phyloP scores from a whole-genome alignment of 2,329 filamentous ascomycete species.

The Aspergillus pseudotamarii region DNA sequence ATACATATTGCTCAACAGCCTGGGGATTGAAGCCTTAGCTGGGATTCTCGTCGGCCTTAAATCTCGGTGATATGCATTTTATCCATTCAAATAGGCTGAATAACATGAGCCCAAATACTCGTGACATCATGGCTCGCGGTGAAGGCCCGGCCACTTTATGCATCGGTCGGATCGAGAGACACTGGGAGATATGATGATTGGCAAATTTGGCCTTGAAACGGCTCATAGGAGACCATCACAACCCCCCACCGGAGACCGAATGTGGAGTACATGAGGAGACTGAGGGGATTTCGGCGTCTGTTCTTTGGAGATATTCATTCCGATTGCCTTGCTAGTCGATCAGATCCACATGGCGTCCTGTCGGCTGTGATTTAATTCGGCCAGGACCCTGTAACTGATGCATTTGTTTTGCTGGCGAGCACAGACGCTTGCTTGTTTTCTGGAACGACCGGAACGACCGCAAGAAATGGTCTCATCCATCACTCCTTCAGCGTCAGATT shows the following conservation, averaged over 20 bases:
- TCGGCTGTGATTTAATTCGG: not conserved
- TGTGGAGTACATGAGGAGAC: conserved; percentile 1
- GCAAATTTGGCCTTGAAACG: not conserved
- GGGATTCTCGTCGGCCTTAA: not conserved
- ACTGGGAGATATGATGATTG: not conserved
- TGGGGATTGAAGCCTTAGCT: too few relatives aligned
- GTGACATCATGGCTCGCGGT: not conserved
- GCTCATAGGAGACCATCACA: not conserved
- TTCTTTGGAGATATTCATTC: not conserved
- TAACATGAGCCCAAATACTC: not conserved
- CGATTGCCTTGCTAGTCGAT: not conserved
- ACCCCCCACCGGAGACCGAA: not conserved
- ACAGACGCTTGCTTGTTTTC: not conserved
- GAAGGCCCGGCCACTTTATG: not conserved
- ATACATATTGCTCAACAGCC: not conserved
- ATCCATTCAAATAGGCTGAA: conserved; percentile 9
- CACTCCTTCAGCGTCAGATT: not conserved
- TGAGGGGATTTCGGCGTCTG: not conserved
- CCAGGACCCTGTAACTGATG: not conserved
- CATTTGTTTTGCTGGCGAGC: not conserved
- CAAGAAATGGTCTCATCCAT: not conserved
- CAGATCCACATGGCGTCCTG: not conserved
- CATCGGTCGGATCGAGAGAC: not conserved
- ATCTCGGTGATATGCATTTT: not conserved
- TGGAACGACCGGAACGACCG: not conserved